Percentiles rank a stretch among this genome's conserved stretches.
Conservation (phyloP, 78 protist species). For the Fonticula alba region DNA sequence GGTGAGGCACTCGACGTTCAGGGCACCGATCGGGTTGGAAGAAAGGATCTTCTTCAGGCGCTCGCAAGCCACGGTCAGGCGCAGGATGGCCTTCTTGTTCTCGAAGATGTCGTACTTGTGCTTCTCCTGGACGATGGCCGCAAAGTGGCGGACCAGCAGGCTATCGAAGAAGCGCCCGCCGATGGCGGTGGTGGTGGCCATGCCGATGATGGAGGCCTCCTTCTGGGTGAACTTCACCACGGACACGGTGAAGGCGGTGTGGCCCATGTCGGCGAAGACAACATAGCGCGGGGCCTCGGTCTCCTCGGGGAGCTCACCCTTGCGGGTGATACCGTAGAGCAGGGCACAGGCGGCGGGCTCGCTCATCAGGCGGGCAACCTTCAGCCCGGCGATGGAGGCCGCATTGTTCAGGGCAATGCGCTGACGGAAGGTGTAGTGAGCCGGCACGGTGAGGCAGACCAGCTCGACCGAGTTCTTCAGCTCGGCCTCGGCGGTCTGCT, state of each 20-base stretch:
- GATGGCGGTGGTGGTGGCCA: constrained; percentile 31
- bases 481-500: constrained; percentile 33
- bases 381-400: constrained; percentile 65
- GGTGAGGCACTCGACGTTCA: constrained; percentile 65
- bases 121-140: constrained; percentile 14
- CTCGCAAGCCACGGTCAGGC: constrained; percentile 59
- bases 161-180: constrained; percentile 64
- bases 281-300: constrained; percentile 28
- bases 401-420: constrained; percentile 68
- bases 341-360: constrained; percentile 79
- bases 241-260: constrained; percentile 33
- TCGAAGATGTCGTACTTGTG: constrained; percentile 43
- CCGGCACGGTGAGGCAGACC: constrained; percentile 63
- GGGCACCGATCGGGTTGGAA: constrained; percentile 10
- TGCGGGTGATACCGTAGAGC: constrained; percentile 63
- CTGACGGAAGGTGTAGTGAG: constrained; percentile 63
- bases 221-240: constrained; percentile 52
- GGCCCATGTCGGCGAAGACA: constrained; percentile 73
- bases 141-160: constrained; percentile 29
- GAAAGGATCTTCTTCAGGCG: constrained; percentile 39
- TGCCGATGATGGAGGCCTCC: constrained; percentile 2
- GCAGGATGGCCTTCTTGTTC: constrained; percentile 40
- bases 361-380: constrained; percentile 57
- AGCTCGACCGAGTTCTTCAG: constrained; percentile 26
- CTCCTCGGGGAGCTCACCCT: constrained; percentile 45